These are phyloP conservation scores for Spathaspora passalidarum DNA, from an alignment of 805 yeast genomes.

Conservation along the genomic window DNA sequence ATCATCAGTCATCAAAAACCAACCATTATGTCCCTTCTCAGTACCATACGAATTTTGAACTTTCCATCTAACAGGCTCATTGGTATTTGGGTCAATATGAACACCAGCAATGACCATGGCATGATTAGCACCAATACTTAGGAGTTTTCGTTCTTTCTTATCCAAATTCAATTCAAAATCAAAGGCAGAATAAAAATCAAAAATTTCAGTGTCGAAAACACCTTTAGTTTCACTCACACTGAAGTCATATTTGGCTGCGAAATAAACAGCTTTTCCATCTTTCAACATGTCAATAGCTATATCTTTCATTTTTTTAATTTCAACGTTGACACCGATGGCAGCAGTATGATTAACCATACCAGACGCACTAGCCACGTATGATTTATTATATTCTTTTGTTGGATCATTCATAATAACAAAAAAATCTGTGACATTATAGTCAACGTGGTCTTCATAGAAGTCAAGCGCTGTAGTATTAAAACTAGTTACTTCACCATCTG, in stretches of 20 bases:
- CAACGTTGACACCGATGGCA: conserved; percentile 64
- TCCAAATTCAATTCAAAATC: conserved; percentile 48
- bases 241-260: conserved; percentile 87
- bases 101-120: conserved; percentile 87
- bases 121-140: conserved; percentile 72
- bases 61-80: conserved; percentile 42
- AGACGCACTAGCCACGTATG: conserved; percentile 69
- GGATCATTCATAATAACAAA: conserved; percentile 82
- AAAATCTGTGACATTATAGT: conserved; percentile 47
- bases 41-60: conserved; percentile 46
- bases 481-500: conserved; percentile 56
- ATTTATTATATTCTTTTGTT: conserved; percentile 61
- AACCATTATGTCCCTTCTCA: conserved; percentile 39
- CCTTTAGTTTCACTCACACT: conserved; percentile 64
- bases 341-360: conserved; percentile 73
- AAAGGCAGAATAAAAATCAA: conserved; percentile 60
- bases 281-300: conserved; percentile 67
- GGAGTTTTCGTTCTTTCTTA: conserved; percentile 58
- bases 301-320: conserved; percentile 53
- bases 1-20: conserved; percentile 40
- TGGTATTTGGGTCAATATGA: conserved; percentile 55
- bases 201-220: conserved; percentile 66
- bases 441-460: conserved; percentile 56
- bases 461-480: conserved; percentile 62
- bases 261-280: conserved; percentile 76